Conservation (phyloP, 495 filamentous ascomycete genomes). For the Podospora pseudocomata region DNA sequence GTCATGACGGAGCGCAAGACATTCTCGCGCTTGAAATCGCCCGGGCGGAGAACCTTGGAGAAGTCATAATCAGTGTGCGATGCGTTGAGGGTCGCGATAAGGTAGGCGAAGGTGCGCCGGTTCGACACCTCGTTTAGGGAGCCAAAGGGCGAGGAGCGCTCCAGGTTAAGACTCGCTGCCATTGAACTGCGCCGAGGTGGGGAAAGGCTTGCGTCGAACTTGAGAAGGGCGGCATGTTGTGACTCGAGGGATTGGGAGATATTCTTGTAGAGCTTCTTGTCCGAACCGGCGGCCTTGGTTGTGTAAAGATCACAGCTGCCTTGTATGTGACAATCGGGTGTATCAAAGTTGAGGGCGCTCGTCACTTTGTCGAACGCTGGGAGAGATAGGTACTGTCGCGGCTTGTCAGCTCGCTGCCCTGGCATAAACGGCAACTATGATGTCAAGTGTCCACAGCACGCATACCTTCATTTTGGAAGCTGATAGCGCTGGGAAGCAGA, state of each 20-base stretch:
- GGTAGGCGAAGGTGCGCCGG: slow-evolving; percentile 87
- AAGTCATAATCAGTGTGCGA: slow-evolving; percentile 98
- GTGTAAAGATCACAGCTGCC: slow-evolving; percentile 96
- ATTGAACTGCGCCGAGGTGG: slow-evolving; percentile 62
- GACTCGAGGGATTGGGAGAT: slow-evolving; percentile 85
- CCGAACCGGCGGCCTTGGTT: slow-evolving; percentile 87
- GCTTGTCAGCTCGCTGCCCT: slow-evolving; percentile 10
- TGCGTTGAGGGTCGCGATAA: slow-evolving; percentile 97
- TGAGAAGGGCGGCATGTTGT: slow-evolving; percentile 82
- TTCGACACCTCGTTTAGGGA: slow-evolving; percentile 79
- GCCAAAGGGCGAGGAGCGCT: slow-evolving; percentile 85
- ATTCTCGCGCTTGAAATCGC: slow-evolving; percentile 79
- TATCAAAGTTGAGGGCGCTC: slow-evolving; percentile 88
- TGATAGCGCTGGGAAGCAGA: slow-evolving; percentile 9
- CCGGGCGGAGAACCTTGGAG: slow-evolving; percentile 78
- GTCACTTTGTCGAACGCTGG: slow-evolving; percentile 84
- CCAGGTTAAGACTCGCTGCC: slow-evolving; percentile 65
- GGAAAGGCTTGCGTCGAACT: slow-evolving; percentile 75
- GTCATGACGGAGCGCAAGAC: slow-evolving; percentile 74
- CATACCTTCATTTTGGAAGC: slow-evolving; percentile 36
- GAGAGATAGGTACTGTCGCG: slow-evolving; percentile 79
- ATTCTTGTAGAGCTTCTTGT: slow-evolving; percentile 94
- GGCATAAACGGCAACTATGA: not conserved
- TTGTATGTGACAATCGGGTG: slow-evolving; percentile 79
- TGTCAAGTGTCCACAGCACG: not conserved